Evolutionary conservation across 2,329 filamentous ascomycete genomes (phyloP).

Genomic region (Colletotrichum tabaci): DNA sequence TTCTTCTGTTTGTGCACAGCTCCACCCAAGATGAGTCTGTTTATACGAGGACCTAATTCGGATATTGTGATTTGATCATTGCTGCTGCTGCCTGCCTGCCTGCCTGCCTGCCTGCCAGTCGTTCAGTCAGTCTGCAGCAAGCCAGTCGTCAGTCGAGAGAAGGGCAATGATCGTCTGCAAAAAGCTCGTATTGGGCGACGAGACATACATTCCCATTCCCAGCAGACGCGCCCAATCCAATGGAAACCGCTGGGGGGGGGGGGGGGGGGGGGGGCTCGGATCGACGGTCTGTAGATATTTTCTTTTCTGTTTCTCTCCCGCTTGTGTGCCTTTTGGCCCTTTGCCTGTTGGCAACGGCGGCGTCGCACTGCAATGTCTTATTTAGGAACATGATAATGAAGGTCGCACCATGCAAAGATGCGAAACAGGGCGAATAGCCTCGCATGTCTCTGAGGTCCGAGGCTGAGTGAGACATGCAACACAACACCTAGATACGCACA

Average conservation of each 20-base stretch:
- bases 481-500: too few relatives aligned
- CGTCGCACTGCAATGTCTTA: too few relatives aligned
- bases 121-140: not conserved
- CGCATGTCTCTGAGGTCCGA: not conserved
- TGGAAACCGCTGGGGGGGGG: not conserved
- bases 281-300: not conserved
- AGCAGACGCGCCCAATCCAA: slow-evolving; percentile 4
- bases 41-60: not conserved
- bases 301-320: not conserved
- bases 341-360: too few relatives aligned
- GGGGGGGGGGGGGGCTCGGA: not conserved
- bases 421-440: not conserved
- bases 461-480: not conserved
- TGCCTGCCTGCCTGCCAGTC: too few relatives aligned
- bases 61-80: not conserved
- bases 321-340: not conserved
- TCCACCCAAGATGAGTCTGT: slow-evolving; percentile 4
- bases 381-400: too few relatives aligned
- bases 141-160: slow-evolving; percentile 6
- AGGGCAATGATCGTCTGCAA: slow-evolving; percentile 18
- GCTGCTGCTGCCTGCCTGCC: not conserved
- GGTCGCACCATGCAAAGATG: not conserved
- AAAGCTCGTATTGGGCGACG: slow-evolving; percentile 2
- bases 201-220: not conserved
- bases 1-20: not conserved